Evolutionary conservation across 306 rosid species (phyloP).

Genomic region (Sechiopsis laciniata): DNA sequence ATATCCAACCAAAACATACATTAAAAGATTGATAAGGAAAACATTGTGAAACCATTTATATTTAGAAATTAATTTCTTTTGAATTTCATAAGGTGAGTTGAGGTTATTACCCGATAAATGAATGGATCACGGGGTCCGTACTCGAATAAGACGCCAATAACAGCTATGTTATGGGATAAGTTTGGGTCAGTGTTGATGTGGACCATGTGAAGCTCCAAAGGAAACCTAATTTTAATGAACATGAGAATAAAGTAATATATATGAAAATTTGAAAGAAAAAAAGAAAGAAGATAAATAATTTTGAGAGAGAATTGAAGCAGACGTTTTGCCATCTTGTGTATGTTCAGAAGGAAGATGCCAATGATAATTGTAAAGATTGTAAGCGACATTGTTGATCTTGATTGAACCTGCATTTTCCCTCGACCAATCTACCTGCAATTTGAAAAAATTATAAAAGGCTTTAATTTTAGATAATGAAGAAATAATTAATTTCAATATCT

Average conservation of each 20-base stretch:
- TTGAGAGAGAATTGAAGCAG: neutral
- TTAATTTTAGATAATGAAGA: too few species aligned
- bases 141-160: conserved; percentile 27
- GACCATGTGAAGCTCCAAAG: conserved; percentile 38
- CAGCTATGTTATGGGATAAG: conserved; percentile 21
- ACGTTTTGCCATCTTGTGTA: conserved; percentile 32
- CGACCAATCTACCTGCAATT: conserved; percentile 32
- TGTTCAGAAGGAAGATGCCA: conserved; percentile 45
- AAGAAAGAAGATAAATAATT: neutral
- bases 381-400: conserved; percentile 23
- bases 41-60: too few species aligned
- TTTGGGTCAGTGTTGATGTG: conserved; percentile 20
- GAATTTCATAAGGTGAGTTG: too few species aligned
- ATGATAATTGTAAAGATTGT: conserved; percentile 29
- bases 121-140: conserved; percentile 29
- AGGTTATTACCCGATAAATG: conserved; percentile 26
- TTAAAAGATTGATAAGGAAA: neutral
- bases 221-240: conserved; percentile 23
- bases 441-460: too few species aligned
- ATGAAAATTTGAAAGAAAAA: neutral
- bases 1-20: neutral
- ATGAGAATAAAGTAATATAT: neutral
- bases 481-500: too few species aligned
- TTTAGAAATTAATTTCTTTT: too few species aligned
- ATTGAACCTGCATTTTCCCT: conserved; percentile 34